Percentiles rank a stretch among this genome's conserved stretches.
Conservation (phyloP, 78 protist species). For the Dictyostelium capitatum region DNA sequence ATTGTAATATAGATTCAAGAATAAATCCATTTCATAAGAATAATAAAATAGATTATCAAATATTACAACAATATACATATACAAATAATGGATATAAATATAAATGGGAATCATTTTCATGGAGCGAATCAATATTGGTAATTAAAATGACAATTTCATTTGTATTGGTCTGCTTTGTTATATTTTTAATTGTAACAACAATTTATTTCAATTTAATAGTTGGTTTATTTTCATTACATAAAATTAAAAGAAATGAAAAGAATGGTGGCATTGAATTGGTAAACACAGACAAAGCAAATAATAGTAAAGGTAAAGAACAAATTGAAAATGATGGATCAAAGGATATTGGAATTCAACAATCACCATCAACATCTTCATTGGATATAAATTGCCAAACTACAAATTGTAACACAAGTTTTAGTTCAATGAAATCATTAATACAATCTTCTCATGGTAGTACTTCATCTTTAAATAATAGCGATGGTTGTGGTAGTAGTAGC, state of each 20-base stretch:
- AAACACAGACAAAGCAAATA: background rate
- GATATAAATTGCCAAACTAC: no score
- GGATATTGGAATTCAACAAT: background rate
- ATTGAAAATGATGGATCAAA: no score
- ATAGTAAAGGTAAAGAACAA: background rate
- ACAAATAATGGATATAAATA: background rate
- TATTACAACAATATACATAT: background rate
- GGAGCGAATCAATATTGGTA: background rate
- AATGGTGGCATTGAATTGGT: background rate
- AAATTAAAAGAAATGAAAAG: no score
- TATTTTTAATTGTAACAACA: background rate
- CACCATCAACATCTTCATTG: background rate
- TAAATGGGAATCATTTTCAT: background rate
- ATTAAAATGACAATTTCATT: background rate
- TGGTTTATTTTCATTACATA: background rate
- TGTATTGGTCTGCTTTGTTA: background rate
- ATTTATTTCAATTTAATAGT: background rate
- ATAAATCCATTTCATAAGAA: no score
- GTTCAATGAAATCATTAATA: no score
- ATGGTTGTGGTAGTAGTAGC: background rate
- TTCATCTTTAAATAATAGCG: background rate
- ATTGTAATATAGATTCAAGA: background rate
- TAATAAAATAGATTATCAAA: background rate
- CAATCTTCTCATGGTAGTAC: no score
- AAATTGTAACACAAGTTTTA: no score